Evolutionary conservation across 2,329 filamentous ascomycete genomes (phyloP).

Genomic region (Ascochyta koolunga): DNA sequence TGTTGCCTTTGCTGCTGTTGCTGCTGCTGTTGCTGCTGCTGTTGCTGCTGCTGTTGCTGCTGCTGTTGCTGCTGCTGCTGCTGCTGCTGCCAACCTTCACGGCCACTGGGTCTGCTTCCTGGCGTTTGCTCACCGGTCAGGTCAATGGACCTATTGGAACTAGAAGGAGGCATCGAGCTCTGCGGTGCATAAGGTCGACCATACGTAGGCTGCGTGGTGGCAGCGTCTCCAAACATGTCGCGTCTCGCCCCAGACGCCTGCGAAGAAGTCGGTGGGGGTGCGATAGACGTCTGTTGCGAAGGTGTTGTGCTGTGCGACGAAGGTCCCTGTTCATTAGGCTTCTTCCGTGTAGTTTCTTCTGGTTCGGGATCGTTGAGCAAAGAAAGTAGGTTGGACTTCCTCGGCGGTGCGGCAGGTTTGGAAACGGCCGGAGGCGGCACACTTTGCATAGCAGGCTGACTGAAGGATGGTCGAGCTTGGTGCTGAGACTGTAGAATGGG

Average conservation of each 20-base stretch:
- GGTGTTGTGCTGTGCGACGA: slow-evolving; percentile 45
- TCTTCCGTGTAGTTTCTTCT: slow-evolving; percentile 44
- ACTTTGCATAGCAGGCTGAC: slow-evolving; percentile 27
- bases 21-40: too few relatives aligned
- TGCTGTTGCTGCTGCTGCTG: too few relatives aligned
- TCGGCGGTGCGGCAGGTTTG: slow-evolving; percentile 41
- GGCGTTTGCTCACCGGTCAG: slow-evolving; percentile 38
- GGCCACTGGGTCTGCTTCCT: slow-evolving; percentile 23
- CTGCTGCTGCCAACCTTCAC: slow-evolving; percentile 42
- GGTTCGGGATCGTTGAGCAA: slow-evolving; percentile 48
- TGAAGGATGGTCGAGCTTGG: slow-evolving; percentile 28
- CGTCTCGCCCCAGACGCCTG: slow-evolving; percentile 35
- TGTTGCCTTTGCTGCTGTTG: slow-evolving; percentile 36
- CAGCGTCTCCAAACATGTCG: slow-evolving; percentile 33
- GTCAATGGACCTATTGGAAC: slow-evolving; percentile 38
- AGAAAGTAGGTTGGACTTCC: slow-evolving; percentile 47
- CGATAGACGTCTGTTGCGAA: slow-evolving; percentile 41
- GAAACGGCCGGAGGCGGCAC: slow-evolving; percentile 25
- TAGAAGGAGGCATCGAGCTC: slow-evolving; percentile 26
- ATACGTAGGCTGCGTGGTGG: slow-evolving; percentile 34
- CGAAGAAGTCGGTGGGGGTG: slow-evolving; percentile 36
- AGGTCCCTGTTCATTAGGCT: slow-evolving; percentile 39
- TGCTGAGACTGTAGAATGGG: slow-evolving; percentile 29
- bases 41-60: too few relatives aligned
- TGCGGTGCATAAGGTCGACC: slow-evolving; percentile 38